Evolutionary conservation across 164 flowering plant species (phyloP), one percentile per base, ranked within the genome.

Genomic region (Vitis cinerea): DNA sequence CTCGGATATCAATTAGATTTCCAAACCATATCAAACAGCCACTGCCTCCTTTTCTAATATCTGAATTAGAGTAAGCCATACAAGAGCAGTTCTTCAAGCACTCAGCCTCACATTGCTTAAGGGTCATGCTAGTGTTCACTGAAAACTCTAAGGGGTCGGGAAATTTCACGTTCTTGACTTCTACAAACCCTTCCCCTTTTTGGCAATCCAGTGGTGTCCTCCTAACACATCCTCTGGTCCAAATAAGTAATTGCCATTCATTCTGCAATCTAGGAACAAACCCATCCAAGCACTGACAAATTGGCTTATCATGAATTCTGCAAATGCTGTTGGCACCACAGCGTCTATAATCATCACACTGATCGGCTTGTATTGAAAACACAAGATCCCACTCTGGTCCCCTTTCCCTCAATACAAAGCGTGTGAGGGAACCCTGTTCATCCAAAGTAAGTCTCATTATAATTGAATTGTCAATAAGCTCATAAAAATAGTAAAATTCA

Each of bases 11-110:
- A 37, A 70, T 3, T 54, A 82, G 60, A 59, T 71, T 63, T 10
- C 72, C 79, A 53, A 59, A 73, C 85, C 85, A 82, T 1, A 71
- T 4, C 4, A 78, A 50, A 31, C 85, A 82, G 13, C 72, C 73
- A 16, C 61, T 66, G 7, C 75, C 79, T 9, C 53, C 30, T 1
- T 52, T 65, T n/a, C 11, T 23, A 23, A 23, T 23, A 23, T 23
- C 27, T 23, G 27, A 23, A 23, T 2, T 56, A 44, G 81, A 50
- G 54, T 78, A 78, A 9, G 79, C 79, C 11, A 56, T 23, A 54
- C 83, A 77, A 14, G 80, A 77, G 48, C 83, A 77, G 31, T 74
- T 74, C 23, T 9, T 52, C 76, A 61, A 17, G 63, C 82, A 79
- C 13, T 47, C 63, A 1, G n/a, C 65, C 50, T 72, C 70, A 60